A percentile compares a stretch with the other conserved stretches of the same genome.
Conservation (phyloP, 176 grass and related monocot species). For the Poa annua region DNA sequence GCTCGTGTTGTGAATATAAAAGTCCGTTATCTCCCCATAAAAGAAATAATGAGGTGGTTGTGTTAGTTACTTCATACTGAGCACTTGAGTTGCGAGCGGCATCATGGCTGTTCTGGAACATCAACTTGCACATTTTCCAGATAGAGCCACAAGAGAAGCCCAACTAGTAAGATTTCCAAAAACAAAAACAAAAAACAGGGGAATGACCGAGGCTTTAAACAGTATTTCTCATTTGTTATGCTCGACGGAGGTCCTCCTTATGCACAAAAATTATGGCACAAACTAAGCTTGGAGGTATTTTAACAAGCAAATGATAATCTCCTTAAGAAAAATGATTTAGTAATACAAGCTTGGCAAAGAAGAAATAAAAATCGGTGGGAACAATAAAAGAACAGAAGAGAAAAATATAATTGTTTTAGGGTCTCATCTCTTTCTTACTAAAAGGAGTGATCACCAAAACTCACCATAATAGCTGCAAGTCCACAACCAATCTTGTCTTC, state of each 20-base stretch:
- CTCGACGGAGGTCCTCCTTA: constrained; percentile 5
- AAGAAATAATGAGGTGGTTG: background rate
- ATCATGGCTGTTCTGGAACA: background rate
- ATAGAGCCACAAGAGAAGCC: background rate
- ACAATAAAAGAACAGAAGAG: constrained; percentile 5
- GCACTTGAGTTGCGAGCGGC: background rate
- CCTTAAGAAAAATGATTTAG: background rate
- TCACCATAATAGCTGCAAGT: constrained; percentile 82
- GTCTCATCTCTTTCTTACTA: constrained; percentile 2
- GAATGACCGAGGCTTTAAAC: background rate
- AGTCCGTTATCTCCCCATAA: background rate
- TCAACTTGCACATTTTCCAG: constrained; percentile 16
- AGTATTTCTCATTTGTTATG: background rate
- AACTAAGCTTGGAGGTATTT: background rate
- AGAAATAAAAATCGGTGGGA: background rate
- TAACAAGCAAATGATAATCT: constrained; percentile 23
- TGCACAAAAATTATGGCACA: constrained; percentile 20
- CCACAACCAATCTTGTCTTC: constrained; percentile 95
- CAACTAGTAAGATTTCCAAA: constrained; percentile 2
- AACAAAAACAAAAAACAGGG: background rate
- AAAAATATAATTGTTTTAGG: constrained; percentile 6
- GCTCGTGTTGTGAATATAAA: background rate
- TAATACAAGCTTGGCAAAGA: background rate
- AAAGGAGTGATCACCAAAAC: constrained; percentile 16
- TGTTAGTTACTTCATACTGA: constrained; percentile 8